Evolutionary conservation across 2,329 filamentous ascomycete species (phyloP), one percentile per base, ranked within the genome.

Genomic region (Hypoxylon sp.): DNA sequence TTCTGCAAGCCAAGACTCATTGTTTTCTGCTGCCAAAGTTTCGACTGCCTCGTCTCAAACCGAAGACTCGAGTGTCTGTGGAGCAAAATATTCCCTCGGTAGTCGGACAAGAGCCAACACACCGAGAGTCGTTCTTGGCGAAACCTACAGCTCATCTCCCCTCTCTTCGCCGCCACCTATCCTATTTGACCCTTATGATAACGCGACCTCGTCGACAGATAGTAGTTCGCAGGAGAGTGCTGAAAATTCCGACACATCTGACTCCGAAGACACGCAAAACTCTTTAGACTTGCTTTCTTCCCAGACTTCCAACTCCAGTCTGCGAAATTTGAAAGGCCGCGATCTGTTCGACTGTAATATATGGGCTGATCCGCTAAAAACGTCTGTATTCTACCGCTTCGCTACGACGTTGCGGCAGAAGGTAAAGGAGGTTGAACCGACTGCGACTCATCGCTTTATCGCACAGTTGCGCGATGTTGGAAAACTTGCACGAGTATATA

Each of bases 321-420:
- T 90, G 0, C 86, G 87, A 1, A 87, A 89, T 48, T 85, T 92
- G 76, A 91, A 91, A 73, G 90, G 90, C 2, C 85, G 87, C 58
- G 90, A 93, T 71, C 78, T 93, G 2, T 93, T 93, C 70, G 89
- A 92, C 75, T 85, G 85, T 14, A 87, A 88, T 26, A 87, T 92
- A 59, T 93, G 90, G 87, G 81, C 87, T 0, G 89, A 91, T 71
- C 87, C 89, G 0, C 76, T 88, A 14, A 86, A 87, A 46, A 92
- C 90, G 0, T 89, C 88, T 0, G 87, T 91, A 8, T 92, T 92
- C 67, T 92, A 92, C 72, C 89, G 86, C 9, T 93, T 93, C 71
- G 87, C 89, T 33, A 90, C 90, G 0, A 89, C 87, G 0, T 78
- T 92, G 4, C 83, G 90, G 26, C 84, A 90, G 67, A 90, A 87